Base-by-base conservation (phyloP, 768 basidiomycete genomes). In the Xerocomus brunneocitrinus region DNA sequence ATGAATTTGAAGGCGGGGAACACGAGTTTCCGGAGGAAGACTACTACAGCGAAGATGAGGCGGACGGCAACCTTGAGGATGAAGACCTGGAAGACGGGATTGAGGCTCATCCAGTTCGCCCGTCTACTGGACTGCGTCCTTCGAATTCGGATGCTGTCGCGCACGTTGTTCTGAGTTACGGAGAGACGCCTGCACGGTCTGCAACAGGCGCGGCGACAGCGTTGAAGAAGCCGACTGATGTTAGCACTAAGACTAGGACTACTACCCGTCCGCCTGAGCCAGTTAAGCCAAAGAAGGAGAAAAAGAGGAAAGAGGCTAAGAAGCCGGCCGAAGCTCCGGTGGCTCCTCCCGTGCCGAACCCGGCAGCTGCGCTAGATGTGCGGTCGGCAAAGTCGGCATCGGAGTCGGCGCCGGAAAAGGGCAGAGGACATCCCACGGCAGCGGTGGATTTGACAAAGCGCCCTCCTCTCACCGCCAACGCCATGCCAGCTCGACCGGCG, bases 31-130 rank as follows among this genome's bases (percentile, higher is more conserved):
- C 45, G 25, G 76, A 71, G 52, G 77, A 76, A 44, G 74, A 73
- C 47, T 72, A 78, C 60, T 74, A 71, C 67, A 78, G 76, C 61
- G 77, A 75, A 51, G 77, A 79, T 54, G 76, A 74, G 31, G 70
- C 66, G 49, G 77, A 76, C 58, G 74, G 74, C 49, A 65, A 73
- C 51, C 68, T 69, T 58, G 75, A 73, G 59, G 73, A 71, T 9
- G 71, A 70, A 53, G 73, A 71, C 53, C 63, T 67, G 7, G 64
- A 62, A 39, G 63, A 68, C 57, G 62, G 63, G 58, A 56, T 66
- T 58, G 66, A 71, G 47, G 59, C 58, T 45, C 66, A 53, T 36
- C 57, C 63, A 12, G 57, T 62, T 10, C 61, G 60, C 31, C 59
- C 68, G 10, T 38, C 53, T 36, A 48, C 60, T 30, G 55, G 57